Percentiles rank a stretch among this genome's conserved stretches.
These are phyloP conservation scores for Sicyos edulis DNA, from an alignment of 306 rosid genomes.

Conservation along the genomic window DNA sequence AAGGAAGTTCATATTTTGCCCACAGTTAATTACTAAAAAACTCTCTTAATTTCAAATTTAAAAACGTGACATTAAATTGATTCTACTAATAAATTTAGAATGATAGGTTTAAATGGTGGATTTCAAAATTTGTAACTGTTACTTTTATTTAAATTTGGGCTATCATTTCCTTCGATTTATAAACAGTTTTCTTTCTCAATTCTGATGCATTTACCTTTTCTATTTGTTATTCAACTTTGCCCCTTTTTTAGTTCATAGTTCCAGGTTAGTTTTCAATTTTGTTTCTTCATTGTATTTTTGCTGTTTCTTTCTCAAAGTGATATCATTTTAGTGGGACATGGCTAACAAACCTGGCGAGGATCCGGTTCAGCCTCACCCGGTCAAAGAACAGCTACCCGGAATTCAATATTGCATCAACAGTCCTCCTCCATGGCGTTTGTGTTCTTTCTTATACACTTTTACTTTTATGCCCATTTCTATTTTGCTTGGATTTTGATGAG, in stretches of 20 bases:
- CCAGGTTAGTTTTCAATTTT: background rate
- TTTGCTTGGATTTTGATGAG: background rate
- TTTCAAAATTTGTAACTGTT: background rate
- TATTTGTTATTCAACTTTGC: too few relatives aligned
- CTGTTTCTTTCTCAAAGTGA: background rate
- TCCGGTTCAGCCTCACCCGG: conserved; percentile 36
- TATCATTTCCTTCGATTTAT: background rate
- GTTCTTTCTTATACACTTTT: background rate
- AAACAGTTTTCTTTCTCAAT: background rate
- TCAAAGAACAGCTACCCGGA: conserved; percentile 63
- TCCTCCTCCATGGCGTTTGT: conserved; percentile 80
- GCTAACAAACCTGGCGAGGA: conserved; percentile 31
- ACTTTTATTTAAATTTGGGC: background rate
- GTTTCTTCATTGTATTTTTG: background rate
- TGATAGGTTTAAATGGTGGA: background rate
- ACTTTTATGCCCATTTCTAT: too few relatives aligned
- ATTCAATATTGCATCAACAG: conserved; percentile 68
- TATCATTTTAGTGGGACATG: background rate
- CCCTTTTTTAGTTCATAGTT: too few relatives aligned
- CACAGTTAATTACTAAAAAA: too few relatives aligned
- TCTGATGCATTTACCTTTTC: too few relatives aligned
- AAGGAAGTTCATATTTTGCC: too few relatives aligned
- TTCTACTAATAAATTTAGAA: background rate
- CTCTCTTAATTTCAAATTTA: too few relatives aligned
- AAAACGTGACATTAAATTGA: too few relatives aligned